These are phyloP conservation scores for Gilbertella persicaria DNA, from an alignment of 371 early-diverging fungal species.

Conservation along the genomic window DNA sequence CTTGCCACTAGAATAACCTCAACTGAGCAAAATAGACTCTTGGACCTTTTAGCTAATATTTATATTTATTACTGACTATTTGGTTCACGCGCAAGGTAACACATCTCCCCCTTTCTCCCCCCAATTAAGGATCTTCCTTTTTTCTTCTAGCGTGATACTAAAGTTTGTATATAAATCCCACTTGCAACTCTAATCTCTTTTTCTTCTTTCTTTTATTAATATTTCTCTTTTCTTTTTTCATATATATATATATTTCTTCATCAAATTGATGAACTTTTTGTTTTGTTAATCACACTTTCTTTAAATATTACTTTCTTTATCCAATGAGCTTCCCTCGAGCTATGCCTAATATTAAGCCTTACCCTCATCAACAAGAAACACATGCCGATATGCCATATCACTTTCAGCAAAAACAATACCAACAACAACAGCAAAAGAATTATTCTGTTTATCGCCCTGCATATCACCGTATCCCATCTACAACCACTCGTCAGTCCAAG, in stretches of 20 bases:
- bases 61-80: constrained; percentile 3
- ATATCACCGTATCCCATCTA: constrained; percentile 30
- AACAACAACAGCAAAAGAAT: constrained; percentile 10
- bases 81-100: constrained; percentile 7
- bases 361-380: constrained; percentile 20
- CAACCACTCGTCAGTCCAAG: constrained; percentile 14
- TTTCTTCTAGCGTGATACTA: no score
- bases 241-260: constrained; percentile 1
- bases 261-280: not conserved
- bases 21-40: not conserved
- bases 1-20: not conserved
- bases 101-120: constrained; percentile 3
- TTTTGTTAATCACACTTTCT: constrained; percentile 1
- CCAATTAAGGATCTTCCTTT: constrained; percentile 12
- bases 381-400: constrained; percentile 7
- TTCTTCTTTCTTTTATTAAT: constrained; percentile 10
- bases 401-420: constrained; percentile 2
- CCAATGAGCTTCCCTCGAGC: constrained; percentile 23
- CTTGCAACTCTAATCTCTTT: constrained; percentile 4
- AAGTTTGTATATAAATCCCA: no score
- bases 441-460: constrained; percentile 31
- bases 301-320: not conserved
- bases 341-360: constrained; percentile 33
- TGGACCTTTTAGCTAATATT: constrained; percentile 15
- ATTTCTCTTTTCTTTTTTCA: constrained; percentile 4